phyloP scores from a whole-genome alignment of 75 land plant genomes.

The Pinus taeda region DNA sequence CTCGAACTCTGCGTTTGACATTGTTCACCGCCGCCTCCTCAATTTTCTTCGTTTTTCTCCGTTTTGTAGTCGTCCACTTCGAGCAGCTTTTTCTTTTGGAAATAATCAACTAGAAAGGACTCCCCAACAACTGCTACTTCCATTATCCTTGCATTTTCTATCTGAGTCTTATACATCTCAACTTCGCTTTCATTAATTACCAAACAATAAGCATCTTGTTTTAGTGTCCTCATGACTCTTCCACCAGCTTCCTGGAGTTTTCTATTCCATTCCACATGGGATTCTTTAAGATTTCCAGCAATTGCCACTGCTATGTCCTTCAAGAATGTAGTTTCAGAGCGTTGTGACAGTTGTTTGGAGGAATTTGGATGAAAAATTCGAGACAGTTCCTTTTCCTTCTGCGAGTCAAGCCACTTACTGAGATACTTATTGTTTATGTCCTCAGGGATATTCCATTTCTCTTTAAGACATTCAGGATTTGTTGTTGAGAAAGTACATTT shows the following conservation, averaged over 20 bases:
- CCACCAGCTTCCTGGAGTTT: constrained; percentile 68
- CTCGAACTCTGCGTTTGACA: constrained; percentile 87
- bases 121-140: constrained; percentile 83
- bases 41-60: constrained; percentile 58
- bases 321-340: constrained; percentile 37
- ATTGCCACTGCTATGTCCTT: constrained; percentile 52
- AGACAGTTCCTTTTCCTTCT: constrained; percentile 56
- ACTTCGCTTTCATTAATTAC: constrained; percentile 45
- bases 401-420: constrained; percentile 81
- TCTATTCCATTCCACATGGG: constrained; percentile 55
- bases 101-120: constrained; percentile 71
- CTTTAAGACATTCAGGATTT: constrained; percentile 61
- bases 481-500: constrained; percentile 74
- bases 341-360: constrained; percentile 5
- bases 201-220: constrained; percentile 67
- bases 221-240: constrained; percentile 32
- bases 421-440: constrained; percentile 61
- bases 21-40: constrained; percentile 41
- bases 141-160: constrained; percentile 69
- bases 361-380: constrained; percentile 53
- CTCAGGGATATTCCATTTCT: constrained; percentile 90
- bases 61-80: constrained; percentile 60
- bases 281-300: constrained; percentile 31
- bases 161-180: constrained; percentile 41
- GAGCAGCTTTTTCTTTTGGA: constrained; percentile 56